A percentile compares a stretch with the other conserved stretches of the same genome.
Evolutionary conservation across 2,329 filamentous ascomycete species (phyloP).

Genomic region (Pseudopyricularia javanii): DNA sequence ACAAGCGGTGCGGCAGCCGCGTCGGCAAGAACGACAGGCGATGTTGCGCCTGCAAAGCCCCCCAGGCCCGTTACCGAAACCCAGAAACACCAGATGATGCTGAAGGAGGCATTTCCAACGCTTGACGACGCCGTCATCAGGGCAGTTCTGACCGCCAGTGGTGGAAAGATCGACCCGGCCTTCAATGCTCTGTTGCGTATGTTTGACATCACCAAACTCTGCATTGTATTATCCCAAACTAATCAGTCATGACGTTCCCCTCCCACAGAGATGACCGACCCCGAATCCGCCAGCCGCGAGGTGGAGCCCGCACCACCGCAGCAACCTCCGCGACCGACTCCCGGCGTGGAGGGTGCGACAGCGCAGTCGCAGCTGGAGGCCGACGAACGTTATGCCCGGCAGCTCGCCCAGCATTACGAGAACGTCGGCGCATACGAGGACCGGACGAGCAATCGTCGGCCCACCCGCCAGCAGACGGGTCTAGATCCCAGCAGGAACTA

Average conservation of each 20-base stretch:
- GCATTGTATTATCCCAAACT: not conserved
- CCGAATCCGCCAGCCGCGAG: slow-evolving; percentile 48
- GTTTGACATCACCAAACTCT: not conserved
- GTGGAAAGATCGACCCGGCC: slow-evolving; percentile 78
- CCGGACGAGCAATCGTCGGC: slow-evolving; percentile 33
- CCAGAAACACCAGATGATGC: slow-evolving; percentile 74
- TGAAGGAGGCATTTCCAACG: slow-evolving; percentile 86
- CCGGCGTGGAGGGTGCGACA: slow-evolving; percentile 24
- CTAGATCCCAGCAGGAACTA: slow-evolving; percentile 43
- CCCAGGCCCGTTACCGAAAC: slow-evolving; percentile 70
- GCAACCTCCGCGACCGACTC: slow-evolving; percentile 64
- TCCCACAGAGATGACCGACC: slow-evolving; percentile 61
- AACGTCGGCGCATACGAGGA: slow-evolving; percentile 46
- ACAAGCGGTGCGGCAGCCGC: slow-evolving; percentile 6
- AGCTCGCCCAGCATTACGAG: slow-evolving; percentile 84
- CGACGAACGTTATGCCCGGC: slow-evolving; percentile 80
- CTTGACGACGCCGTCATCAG: slow-evolving; percentile 74
- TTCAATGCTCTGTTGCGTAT: slow-evolving; percentile 87
- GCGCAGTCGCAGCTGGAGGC: slow-evolving; percentile 73
- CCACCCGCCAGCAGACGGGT: slow-evolving; percentile 30
- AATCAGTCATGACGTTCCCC: not conserved
- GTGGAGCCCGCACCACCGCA: slow-evolving; percentile 55
- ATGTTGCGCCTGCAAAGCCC: slow-evolving; percentile 61
- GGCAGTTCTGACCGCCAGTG: slow-evolving; percentile 76
- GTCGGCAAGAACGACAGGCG: slow-evolving; percentile 20